Conservation (phyloP, 495 filamentous ascomycete species). For the Oleoguttula mirabilis region DNA sequence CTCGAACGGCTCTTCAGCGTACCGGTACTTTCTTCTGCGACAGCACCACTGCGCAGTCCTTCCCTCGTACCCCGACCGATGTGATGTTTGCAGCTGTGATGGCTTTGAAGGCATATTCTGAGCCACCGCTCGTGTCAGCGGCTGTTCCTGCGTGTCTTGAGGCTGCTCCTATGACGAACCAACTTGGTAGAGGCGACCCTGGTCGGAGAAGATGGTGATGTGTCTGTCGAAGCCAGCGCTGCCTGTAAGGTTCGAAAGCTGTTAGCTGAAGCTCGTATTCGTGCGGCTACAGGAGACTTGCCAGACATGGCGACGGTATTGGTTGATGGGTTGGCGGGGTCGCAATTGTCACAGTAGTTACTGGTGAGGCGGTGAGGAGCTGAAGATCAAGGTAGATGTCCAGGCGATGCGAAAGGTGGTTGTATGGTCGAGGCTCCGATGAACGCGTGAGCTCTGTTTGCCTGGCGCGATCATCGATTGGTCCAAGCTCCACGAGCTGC, state of each 20-base stretch:
- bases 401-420: too few species aligned
- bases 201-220: constrained; percentile 99
- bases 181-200: constrained; percentile 97
- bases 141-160: not conserved
- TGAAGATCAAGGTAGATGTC: too few species aligned
- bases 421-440: too few species aligned
- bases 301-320: constrained; percentile 10
- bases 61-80: constrained; percentile 87
- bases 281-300: not conserved
- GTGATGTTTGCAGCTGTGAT: constrained; percentile 99
- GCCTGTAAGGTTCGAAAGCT: constrained; percentile 39
- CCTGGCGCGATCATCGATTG: too few species aligned
- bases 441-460: too few species aligned
- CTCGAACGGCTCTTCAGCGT: constrained; percentile 33
- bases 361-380: too few species aligned
- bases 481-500: too few species aligned
- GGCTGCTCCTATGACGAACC: constrained; percentile 48
- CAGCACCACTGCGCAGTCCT: constrained; percentile 90
- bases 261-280: constrained; percentile 9
- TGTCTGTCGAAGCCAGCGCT: constrained; percentile 95
- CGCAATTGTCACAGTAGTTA: too few species aligned
- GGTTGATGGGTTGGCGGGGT: too few species aligned
- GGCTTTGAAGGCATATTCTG: constrained; percentile 99
- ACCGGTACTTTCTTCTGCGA: constrained; percentile 99
- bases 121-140: constrained; percentile 1